phyloP scores from a whole-genome alignment of 257 asterid species.

The Buddleja alternifolia region DNA sequence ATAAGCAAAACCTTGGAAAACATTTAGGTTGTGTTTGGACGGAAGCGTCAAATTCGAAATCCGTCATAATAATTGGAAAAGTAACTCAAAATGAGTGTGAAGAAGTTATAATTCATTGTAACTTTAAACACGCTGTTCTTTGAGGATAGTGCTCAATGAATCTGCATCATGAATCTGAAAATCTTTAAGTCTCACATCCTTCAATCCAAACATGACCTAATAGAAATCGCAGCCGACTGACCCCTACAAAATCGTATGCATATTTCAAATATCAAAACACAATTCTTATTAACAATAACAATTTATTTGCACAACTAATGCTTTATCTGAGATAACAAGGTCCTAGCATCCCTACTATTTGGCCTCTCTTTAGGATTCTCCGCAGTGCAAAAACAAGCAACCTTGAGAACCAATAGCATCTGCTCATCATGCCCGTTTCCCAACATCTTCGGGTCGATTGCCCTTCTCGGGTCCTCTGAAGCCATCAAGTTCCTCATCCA shows the following conservation, averaged over 20 bases:
- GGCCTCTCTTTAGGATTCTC: constrained; percentile 60
- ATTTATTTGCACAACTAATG: constrained; percentile 11
- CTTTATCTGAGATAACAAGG: constrained; percentile 55
- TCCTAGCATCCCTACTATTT: constrained; percentile 47
- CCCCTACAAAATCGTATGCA: neutral
- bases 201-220: too few species aligned
- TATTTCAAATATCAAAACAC: neutral
- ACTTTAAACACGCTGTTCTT: too few species aligned
- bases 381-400: constrained; percentile 57
- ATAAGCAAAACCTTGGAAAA: too few species aligned
- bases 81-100: too few species aligned
- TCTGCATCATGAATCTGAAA: too few species aligned
- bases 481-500: constrained; percentile 66
- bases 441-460: constrained; percentile 45
- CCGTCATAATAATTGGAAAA: too few species aligned
- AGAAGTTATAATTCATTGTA: too few species aligned
- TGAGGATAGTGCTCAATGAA: too few species aligned
- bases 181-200: too few species aligned
- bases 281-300: neutral
- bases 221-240: too few species aligned
- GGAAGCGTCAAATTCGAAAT: too few species aligned
- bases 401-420: constrained; percentile 60
- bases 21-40: too few species aligned
- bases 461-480: constrained; percentile 51
- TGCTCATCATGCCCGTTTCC: constrained; percentile 56